These are phyloP conservation scores for Chrysoporthe cubensis DNA, from an alignment of 2,329 filamentous ascomycete species.

Conservation along the genomic window DNA sequence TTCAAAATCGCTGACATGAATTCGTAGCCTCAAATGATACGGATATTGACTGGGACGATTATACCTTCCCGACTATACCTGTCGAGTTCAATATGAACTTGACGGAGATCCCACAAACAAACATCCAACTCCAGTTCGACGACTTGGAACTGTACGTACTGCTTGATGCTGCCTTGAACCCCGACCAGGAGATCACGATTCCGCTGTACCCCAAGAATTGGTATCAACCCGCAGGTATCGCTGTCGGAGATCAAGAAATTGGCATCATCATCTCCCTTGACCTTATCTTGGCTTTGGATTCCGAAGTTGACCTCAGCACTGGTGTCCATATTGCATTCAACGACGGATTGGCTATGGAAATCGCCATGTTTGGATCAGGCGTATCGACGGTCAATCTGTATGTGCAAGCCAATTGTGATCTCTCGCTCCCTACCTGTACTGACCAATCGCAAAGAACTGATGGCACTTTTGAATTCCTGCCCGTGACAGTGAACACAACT, in stretches of 20 bases:
- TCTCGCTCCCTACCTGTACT: background rate
- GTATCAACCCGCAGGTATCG: conserved; percentile 46
- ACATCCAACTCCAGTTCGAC: conserved; percentile 53
- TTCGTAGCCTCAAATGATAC: conserved; percentile 17
- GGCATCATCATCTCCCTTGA: conserved; percentile 55
- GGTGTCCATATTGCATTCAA: conserved; percentile 61
- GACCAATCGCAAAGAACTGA: conserved; percentile 45
- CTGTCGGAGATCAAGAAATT: conserved; percentile 44
- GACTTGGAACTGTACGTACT: conserved; percentile 56
- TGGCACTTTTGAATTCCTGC: conserved; percentile 60
- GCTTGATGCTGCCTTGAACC: conserved; percentile 47
- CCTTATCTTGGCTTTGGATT: conserved; percentile 53
- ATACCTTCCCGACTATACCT: conserved; percentile 44
- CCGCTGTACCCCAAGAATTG: conserved; percentile 51
- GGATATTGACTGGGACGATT: conserved; percentile 37
- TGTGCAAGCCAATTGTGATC: conserved; percentile 34
- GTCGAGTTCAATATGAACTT: conserved; percentile 50
- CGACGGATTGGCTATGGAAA: conserved; percentile 51
- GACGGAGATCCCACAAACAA: conserved; percentile 46
- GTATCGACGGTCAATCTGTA: conserved; percentile 54
- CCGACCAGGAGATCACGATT: conserved; percentile 49
- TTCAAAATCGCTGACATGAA: background rate
- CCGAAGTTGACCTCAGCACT: conserved; percentile 52
- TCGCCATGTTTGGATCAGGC: conserved; percentile 54
- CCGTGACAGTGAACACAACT: conserved; percentile 52